Percentiles rank a stretch among this genome's conserved stretches.
Conservation (phyloP, 305 asterid species). For the Fraxinus ornus region DNA sequence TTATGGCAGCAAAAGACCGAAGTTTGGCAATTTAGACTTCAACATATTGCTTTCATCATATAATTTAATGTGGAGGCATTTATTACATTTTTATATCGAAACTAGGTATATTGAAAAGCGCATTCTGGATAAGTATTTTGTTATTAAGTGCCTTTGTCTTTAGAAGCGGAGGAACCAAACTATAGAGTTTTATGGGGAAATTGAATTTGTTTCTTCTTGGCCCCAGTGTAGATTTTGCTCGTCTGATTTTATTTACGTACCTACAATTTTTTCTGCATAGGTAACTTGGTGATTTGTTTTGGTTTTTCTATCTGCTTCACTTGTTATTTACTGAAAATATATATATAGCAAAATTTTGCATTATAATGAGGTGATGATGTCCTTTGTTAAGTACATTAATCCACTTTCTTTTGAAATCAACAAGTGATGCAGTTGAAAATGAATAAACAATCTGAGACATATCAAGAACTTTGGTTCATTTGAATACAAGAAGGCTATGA, state of each 20-base stretch:
- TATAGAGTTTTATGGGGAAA: background rate
- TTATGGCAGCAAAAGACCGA: background rate
- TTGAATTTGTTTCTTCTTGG: background rate
- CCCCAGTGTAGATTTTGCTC: background rate
- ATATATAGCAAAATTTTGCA: background rate
- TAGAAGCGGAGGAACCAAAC: background rate
- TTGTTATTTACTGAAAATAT: background rate
- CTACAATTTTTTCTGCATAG: background rate
- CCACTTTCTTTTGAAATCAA: conserved; percentile 1
- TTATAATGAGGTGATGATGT: background rate
- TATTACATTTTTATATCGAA: background rate
- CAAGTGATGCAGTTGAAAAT: background rate
- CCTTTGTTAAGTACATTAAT: background rate
- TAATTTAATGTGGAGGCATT: background rate
- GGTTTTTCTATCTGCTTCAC: background rate
- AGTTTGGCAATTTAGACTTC: background rate
- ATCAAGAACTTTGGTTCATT: background rate
- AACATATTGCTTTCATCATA: background rate
- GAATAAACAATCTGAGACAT: background rate
- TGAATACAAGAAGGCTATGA: background rate
- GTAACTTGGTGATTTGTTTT: background rate
- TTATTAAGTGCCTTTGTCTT: background rate
- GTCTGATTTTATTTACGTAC: background rate
- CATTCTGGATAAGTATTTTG: background rate
- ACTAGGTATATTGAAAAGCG: background rate